These are phyloP conservation scores for Fragaria nilgerrensis DNA, from an alignment of 306 rosid species.

Conservation along the genomic window DNA sequence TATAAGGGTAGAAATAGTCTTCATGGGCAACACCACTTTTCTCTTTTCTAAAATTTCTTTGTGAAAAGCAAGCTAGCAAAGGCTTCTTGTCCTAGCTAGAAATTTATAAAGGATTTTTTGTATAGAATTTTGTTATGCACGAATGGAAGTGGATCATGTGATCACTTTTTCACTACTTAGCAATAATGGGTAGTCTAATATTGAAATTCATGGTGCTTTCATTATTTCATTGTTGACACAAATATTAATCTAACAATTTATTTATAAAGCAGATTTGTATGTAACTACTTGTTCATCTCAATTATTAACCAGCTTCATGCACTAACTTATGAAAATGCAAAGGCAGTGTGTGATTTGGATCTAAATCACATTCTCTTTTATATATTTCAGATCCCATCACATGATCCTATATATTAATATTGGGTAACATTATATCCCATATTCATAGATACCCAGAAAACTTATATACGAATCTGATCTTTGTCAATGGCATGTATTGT, in stretches of 20 bases:
- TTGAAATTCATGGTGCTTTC: neutral
- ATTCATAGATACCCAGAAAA: conserved; percentile 4
- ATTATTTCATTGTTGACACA: neutral
- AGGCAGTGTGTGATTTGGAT: conserved; percentile 24
- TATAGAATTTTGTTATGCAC: conserved; percentile 37
- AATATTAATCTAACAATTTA: neutral
- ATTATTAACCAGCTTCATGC: conserved; percentile 4
- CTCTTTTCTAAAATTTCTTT: conserved; percentile 9
- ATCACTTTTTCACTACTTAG: conserved; percentile 35
- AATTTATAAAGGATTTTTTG: conserved; percentile 10
- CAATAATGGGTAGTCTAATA: conserved; percentile 19
- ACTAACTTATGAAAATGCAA: neutral
- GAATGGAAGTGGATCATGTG: conserved; percentile 41
- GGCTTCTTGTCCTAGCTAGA: conserved; percentile 23
- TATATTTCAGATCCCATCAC: conserved; percentile 33
- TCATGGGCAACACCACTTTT: conserved; percentile 23
- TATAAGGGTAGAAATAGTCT: too few relatives aligned
- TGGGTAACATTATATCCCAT: conserved; percentile 4
- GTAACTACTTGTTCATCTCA: conserved; percentile 8
- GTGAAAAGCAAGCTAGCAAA: conserved; percentile 24
- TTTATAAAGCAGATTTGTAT: neutral
- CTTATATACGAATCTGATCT: conserved; percentile 20
- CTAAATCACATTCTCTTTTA: conserved; percentile 29
- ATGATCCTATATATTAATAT: neutral
- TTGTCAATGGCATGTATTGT: conserved; percentile 16